Base-by-base conservation (phyloP, 768 basidiomycete species). In the Lactifluus hygrophoroides region DNA sequence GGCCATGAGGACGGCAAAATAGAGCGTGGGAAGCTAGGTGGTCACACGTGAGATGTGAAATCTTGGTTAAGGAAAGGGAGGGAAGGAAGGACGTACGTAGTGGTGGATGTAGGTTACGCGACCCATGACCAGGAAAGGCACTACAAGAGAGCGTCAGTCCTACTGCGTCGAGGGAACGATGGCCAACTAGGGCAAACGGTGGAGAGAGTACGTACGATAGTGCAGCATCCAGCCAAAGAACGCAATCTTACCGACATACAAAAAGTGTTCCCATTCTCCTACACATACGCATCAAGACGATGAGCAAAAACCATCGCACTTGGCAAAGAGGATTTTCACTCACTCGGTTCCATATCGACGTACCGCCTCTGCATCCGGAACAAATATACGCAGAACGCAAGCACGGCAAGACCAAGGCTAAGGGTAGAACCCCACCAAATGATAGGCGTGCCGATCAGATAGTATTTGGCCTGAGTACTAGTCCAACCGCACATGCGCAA, bases 401-500 rank as follows among this genome's bases (percentile, higher is more conserved):
- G 43, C 2, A 84, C 54, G 0, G 76, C 81, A 6, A 80, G 65
- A 27, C 83, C 66, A 68, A 98, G 71, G 66, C 89, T 89, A 54
- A 78, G 58, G 0, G 85, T 77, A 13, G 86, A 78, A 27, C 82
- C 84, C 94, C 93, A 96, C 86, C 93, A 95, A 46, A 95, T 82
- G 59, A 95, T 64, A 0, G 95, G 94, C n/a, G 88, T 92, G 3
- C 94, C 94, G 58, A 94, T 75, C 37, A 99, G 77, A 70, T 97
- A 99, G 68, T 90, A 99, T 73, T 99, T 99, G 64, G 82, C 74
- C 69, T 92, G 90, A 8, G 67, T 63, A 60, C 94, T 88, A 3
- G 85, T 88, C 95, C 95, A 98, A 0, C 94, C 95, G 66, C 94
- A 96, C 95, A 99, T 99, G 19, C 95, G 81, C 68, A 99, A 72